Conservation (phyloP, 148 eudicot species). For the Rhododendron kiyosumense region DNA sequence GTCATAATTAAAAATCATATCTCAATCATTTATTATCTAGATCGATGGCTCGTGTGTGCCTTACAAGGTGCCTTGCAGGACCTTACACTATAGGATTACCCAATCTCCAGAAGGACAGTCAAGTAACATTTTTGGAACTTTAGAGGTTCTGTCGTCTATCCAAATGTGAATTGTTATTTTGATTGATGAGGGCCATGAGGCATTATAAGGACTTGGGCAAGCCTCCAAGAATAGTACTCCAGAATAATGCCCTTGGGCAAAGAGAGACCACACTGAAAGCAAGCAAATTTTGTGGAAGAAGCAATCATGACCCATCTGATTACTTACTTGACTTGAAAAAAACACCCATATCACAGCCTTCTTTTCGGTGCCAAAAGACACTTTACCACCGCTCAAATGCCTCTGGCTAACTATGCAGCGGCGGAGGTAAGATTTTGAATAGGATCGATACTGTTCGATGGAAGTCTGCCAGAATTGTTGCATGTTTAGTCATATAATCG, state of each 20-base stretch:
- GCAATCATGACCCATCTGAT: neutral
- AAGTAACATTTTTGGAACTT: too few species aligned
- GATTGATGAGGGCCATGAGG: neutral
- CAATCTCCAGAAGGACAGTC: too few species aligned
- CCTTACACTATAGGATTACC: too few species aligned
- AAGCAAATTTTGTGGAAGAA: neutral
- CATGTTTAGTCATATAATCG: too few species aligned
- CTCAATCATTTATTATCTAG: too few species aligned
- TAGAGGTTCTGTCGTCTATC: neutral
- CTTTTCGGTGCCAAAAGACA: constrained; percentile 3
- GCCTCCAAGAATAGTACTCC: neutral
- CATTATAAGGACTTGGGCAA: neutral
- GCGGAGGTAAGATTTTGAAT: too few species aligned
- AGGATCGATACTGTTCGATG: too few species aligned
- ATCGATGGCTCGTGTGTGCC: too few species aligned
- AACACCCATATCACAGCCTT: neutral
- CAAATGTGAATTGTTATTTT: neutral
- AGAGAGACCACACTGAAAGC: neutral
- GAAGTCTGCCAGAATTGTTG: too few species aligned
- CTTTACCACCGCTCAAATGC: neutral
- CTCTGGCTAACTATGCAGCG: neutral
- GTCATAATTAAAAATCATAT: too few species aligned
- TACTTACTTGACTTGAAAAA: neutral
- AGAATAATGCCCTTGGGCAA: neutral
- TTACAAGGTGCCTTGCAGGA: too few species aligned